phyloP scores from a whole-genome alignment of 495 filamentous ascomycete species.

The Aspergillus indologenus region DNA sequence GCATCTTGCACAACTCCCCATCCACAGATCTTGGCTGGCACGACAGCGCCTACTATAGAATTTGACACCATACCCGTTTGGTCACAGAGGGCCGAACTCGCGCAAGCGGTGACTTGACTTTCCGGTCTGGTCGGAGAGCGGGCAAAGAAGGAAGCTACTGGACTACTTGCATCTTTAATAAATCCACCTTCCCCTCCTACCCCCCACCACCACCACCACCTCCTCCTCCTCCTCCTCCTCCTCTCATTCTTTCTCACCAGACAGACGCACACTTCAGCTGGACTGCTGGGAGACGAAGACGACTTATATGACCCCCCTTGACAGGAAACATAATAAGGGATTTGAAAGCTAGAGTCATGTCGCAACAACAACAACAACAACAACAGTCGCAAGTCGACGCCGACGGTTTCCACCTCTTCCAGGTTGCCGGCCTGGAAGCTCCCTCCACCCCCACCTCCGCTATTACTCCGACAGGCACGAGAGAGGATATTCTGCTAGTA shows the following conservation, averaged over 20 bases:
- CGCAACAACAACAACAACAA: not conserved
- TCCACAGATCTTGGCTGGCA: too few relatives aligned
- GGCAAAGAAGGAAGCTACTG: too few relatives aligned
- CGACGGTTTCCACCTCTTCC: conserved; percentile 18
- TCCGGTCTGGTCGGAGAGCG: too few relatives aligned
- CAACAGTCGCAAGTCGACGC: not conserved
- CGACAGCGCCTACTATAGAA: too few relatives aligned
- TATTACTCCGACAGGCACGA: conserved; percentile 27
- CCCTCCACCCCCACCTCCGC: conserved; percentile 5
- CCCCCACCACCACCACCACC: not conserved
- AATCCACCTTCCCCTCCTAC: not conserved
- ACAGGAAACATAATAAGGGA: conserved; percentile 10
- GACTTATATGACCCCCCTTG: conserved; percentile 1
- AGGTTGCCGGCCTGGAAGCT: conserved; percentile 19
- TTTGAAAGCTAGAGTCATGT: conserved; percentile 1
- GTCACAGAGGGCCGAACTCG: not conserved
- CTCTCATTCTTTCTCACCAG: not conserved
- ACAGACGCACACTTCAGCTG: conserved; percentile 13
- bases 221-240: too few relatives aligned
- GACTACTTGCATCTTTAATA: not conserved
- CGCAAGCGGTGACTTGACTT: not conserved
- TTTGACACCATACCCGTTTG: not conserved
- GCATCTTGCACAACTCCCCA: too few relatives aligned
- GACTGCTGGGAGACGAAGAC: conserved; percentile 25
- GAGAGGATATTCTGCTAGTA: conserved; percentile 37